These are phyloP conservation scores for Phoma herbarum DNA, from an alignment of 2,329 filamentous ascomycete species.

Conservation along the genomic window DNA sequence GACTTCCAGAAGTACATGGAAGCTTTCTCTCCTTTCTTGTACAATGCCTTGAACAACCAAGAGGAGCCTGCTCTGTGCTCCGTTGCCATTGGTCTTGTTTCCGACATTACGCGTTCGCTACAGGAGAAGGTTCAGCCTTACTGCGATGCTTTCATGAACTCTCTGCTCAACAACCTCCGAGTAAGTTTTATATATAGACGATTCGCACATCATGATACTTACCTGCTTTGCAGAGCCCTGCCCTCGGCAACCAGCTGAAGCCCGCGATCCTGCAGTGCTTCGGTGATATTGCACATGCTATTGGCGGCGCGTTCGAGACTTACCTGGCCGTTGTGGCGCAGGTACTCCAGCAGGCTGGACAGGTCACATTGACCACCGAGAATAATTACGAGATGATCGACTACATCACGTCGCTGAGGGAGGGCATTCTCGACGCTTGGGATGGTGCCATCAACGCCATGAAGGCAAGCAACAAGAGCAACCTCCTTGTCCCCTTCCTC, in stretches of 20 bases:
- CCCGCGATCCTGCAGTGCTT: conserved; percentile 98
- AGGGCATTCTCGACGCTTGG: conserved; percentile 99
- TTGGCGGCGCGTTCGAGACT: conserved; percentile 88
- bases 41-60: conserved; percentile 93
- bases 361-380: conserved; percentile 79
- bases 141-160: conserved; percentile 99
- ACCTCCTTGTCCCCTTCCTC: conserved; percentile 78
- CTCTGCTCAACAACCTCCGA: conserved; percentile 88
- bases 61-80: conserved; percentile 94
- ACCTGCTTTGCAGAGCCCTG: conserved; percentile 68
- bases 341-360: conserved; percentile 91
- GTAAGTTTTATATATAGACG: conserved; percentile 57
- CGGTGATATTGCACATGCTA: conserved; percentile 95
- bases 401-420: conserved; percentile 92
- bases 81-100: conserved; percentile 96
- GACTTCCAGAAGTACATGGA: conserved; percentile 99
- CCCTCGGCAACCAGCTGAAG: conserved; percentile 96
- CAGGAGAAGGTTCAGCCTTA: conserved; percentile 91
- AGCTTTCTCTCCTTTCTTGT: conserved; percentile 88
- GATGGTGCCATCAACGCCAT: conserved; percentile 95
- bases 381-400: conserved; percentile 95
- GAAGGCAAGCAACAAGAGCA: conserved; percentile 80
- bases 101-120: conserved; percentile 92
- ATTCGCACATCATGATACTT: background rate
- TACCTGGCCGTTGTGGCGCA: conserved; percentile 93